phyloP scores from a whole-genome alignment of 176 grass and related monocot genomes.

The Aegilops sharonensis region DNA sequence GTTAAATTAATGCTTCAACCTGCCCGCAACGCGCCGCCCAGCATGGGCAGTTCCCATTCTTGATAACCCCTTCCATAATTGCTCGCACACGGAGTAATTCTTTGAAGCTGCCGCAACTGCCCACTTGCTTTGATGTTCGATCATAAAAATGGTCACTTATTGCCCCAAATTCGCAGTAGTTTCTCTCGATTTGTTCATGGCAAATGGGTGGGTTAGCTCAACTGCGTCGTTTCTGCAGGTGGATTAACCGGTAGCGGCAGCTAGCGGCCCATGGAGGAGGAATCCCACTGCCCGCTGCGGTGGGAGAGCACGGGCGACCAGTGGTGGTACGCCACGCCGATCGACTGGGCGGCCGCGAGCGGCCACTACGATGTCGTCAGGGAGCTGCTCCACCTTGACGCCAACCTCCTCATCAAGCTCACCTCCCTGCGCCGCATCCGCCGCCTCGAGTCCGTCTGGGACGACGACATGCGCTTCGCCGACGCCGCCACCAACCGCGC shows the following conservation, averaged over 20 bases:
- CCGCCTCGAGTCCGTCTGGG: slow-evolving; percentile 91
- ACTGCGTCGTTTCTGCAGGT: not conserved
- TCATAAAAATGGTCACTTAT: not conserved
- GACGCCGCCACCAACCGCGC: slow-evolving; percentile 61
- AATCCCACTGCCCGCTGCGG: slow-evolving; percentile 64
- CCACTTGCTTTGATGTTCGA: not conserved
- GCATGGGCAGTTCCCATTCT: not conserved
- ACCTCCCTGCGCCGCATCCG: slow-evolving; percentile 88
- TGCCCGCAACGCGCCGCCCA: not conserved
- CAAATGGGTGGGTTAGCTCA: not conserved
- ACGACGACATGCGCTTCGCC: slow-evolving; percentile 60
- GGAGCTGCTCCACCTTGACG: slow-evolving; percentile 83
- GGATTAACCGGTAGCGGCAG: not conserved
- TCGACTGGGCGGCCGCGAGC: slow-evolving; percentile 83
- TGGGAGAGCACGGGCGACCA: slow-evolving; percentile 99
- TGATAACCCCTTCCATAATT: not conserved
- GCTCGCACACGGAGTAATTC: not conserved
- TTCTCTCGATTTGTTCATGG: not conserved
- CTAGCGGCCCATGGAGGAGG: slow-evolving; percentile 3
- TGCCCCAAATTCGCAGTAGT: not conserved
- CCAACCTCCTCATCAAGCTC: slow-evolving; percentile 93
- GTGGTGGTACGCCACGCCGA: slow-evolving; percentile 96
- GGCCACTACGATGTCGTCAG: slow-evolving; percentile 91
- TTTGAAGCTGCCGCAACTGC: not conserved
- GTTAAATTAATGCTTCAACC: slow-evolving; percentile 14